These are phyloP conservation scores for Botryosphaeria dothidea DNA, from an alignment of 2,329 filamentous ascomycete species.

Conservation along the genomic window DNA sequence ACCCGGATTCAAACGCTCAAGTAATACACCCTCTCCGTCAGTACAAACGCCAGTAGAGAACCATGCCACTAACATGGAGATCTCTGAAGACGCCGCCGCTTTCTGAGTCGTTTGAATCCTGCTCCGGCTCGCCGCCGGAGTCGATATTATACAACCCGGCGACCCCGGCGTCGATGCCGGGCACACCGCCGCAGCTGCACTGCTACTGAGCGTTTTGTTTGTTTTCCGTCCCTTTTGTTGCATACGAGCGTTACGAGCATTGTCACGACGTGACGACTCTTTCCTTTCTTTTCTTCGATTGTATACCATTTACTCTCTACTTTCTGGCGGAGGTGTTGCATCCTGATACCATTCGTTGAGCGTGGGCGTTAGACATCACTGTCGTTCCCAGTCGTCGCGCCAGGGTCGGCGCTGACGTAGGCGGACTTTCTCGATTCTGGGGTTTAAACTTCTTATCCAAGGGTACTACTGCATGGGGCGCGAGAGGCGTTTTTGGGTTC, in stretches of 20 bases:
- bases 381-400: slow-evolving; percentile 15
- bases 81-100: slow-evolving; percentile 69
- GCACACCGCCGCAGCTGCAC: slow-evolving; percentile 63
- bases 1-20: slow-evolving; percentile 71
- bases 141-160: slow-evolving; percentile 51
- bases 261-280: slow-evolving; percentile 13
- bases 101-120: slow-evolving; percentile 71
- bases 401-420: neutral
- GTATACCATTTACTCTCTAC: slow-evolving; percentile 15
- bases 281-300: slow-evolving; percentile 9
- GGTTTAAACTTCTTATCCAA: neutral
- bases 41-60: slow-evolving; percentile 23
- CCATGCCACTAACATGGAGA: slow-evolving; percentile 23
- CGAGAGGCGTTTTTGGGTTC: slow-evolving; percentile 13
- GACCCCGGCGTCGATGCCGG: slow-evolving; percentile 73
- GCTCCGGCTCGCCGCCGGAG: slow-evolving; percentile 44
- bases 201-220: slow-evolving; percentile 13
- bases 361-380: slow-evolving; percentile 18
- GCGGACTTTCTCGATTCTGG: slow-evolving; percentile 9
- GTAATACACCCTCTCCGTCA: slow-evolving; percentile 61
- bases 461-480: slow-evolving; percentile 11
- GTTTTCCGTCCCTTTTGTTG: neutral
- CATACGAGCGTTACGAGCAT: slow-evolving; percentile 18
- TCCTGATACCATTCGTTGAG: slow-evolving; percentile 19
- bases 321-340: slow-evolving; percentile 1